Evolutionary conservation across 192 early-diverging fungal genomes (phyloP), one percentile per base, ranked within the genome.

Genomic region (Entomortierella lignicola): DNA sequence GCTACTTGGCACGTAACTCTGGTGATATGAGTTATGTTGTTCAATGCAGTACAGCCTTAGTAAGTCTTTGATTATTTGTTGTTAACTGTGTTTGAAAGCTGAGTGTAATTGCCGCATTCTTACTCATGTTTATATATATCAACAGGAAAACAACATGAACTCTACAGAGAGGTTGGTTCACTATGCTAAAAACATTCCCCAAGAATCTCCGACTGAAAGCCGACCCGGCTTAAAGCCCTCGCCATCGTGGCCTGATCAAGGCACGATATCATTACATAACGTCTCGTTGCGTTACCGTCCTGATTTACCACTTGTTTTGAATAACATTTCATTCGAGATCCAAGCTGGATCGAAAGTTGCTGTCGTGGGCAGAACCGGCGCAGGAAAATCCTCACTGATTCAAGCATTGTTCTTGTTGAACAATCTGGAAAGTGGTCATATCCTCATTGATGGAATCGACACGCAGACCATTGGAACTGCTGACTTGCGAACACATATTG

Each of bases 311-410:
- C 90, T 87, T 1, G 96, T 98, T 8, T 82, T 99, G n/a, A 93
- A 89, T 42, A 81, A 85, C 26, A 81, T 99, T 43, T 88, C 88
- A 17, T 90, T 97, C 55, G 42, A 55, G 0, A 88, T 96, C 42
- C 70, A 83, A 0, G 67, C 90, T 11, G 80, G 81, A 20, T 83
- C 86, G 69, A 97, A 95, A 66, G 93, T 98, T 69, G 97, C 95
- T 12, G 90, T 98, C 2, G 95, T 97, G 20, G 96, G 96, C 1
- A 60, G 95, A 20, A 94, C 96, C 0, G 95, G 94, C 25, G 89
- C 93, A 10, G 95, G 94, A 27, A 97, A 97, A 62, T 91, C 91
- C 17, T 92, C 92, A 4, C 69, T 97, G 55, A 89, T 90, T n/a
- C 84, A 94, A 60, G 89, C 94, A 0, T 83, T 97, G 48, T 87